Evolutionary conservation across 179 eudicot species (phyloP).

Genomic region (Amaranthus tricolor): DNA sequence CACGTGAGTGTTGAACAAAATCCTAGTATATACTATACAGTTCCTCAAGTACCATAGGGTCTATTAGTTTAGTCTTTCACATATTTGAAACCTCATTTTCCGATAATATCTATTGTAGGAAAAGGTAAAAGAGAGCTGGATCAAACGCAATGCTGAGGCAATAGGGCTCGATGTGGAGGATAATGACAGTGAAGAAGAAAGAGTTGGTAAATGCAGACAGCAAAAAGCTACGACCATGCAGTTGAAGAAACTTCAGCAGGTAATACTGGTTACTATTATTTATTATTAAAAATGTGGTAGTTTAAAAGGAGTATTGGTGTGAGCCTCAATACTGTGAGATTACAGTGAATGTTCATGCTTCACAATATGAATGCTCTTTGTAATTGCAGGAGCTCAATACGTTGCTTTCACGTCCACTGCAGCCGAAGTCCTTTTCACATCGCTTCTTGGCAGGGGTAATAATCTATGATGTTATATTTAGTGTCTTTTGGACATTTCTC

Average conservation of each 20-base stretch:
- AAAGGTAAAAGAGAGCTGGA: slow-evolving; percentile 70
- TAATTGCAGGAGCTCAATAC: slow-evolving; percentile 70
- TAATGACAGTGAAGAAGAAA: slow-evolving; percentile 87
- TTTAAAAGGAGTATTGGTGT: neutral
- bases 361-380: neutral
- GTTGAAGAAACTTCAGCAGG: slow-evolving; percentile 74
- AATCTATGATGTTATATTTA: neutral
- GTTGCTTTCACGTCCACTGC: slow-evolving; percentile 72
- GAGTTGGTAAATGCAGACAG: slow-evolving; percentile 54
- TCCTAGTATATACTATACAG: no score
- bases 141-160: slow-evolving; percentile 65
- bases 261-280: slow-evolving; percentile 12
- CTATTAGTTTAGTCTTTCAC: no score
- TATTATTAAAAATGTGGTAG: neutral
- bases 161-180: slow-evolving; percentile 68
- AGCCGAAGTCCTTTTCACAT: slow-evolving; percentile 82
- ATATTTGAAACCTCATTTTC: neutral
- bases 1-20: no score
- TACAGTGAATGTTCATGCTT: neutral
- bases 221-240: slow-evolving; percentile 52
- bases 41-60: no score
- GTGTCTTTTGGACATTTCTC: neutral
- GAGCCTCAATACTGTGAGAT: no score
- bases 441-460: slow-evolving; percentile 94
- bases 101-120: slow-evolving; percentile 40